Conservation (phyloP, 2,329 filamentous ascomycete genomes). For the Sporothrix pseudoabietina region DNA sequence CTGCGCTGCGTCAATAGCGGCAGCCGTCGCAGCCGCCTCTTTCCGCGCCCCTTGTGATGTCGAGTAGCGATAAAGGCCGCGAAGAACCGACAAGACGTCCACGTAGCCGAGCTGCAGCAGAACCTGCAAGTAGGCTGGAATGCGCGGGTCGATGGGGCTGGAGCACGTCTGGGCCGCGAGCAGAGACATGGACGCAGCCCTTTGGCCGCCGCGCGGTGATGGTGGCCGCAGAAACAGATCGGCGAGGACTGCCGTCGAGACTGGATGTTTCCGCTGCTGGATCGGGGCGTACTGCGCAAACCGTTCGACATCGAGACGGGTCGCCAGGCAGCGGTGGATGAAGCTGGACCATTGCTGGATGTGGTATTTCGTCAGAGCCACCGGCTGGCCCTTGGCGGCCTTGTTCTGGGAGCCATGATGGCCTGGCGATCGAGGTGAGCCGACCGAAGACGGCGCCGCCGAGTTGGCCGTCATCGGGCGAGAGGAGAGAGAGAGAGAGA, state of each 20-base stretch:
- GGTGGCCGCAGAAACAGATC: conserved; percentile 62
- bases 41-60: conserved; percentile 50
- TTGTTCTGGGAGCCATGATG: background rate
- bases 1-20: conserved; percentile 4
- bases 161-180: conserved; percentile 40
- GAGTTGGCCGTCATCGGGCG: conserved; percentile 13
- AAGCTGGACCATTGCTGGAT: conserved; percentile 54
- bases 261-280: conserved; percentile 54
- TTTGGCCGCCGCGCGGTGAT: conserved; percentile 33
- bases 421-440: conserved; percentile 13
- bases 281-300: conserved; percentile 57
- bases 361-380: conserved; percentile 29
- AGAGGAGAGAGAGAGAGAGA: background rate
- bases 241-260: conserved; percentile 56
- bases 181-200: background rate
- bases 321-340: conserved; percentile 52
- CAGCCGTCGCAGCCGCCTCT: conserved; percentile 13
- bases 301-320: conserved; percentile 55
- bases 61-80: conserved; percentile 59
- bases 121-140: conserved; percentile 61
- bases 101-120: conserved; percentile 56
- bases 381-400: conserved; percentile 22
- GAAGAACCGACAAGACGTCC: conserved; percentile 58
- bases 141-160: conserved; percentile 59
- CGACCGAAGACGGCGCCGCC: background rate